Base-by-base conservation (phyloP, 495 filamentous ascomycete genomes). In the Umbilicaria muhlenbergii region DNA sequence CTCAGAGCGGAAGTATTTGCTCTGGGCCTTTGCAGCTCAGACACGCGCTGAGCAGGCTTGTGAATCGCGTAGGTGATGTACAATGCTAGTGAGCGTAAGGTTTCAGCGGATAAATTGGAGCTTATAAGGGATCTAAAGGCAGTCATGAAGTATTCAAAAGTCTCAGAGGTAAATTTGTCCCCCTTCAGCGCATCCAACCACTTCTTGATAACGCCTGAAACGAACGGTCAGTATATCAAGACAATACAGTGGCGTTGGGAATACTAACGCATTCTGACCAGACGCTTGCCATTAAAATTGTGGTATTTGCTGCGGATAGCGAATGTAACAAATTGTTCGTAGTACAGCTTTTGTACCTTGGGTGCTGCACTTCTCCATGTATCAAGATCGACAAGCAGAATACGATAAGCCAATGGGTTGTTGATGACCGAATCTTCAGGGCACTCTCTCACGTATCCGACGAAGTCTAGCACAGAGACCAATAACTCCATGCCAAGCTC, bases 11-110 rank as follows among this genome's bases (percentile, higher is more conserved):
- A 41, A 34, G 61, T 43, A 40, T 50, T 55, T 19, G 46, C 32
- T 11, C 18, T 15, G n/a, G 18, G 11, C 24, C 24, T 69, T 38
- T 69, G 65, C 5, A 74, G 52, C 11, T 53, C 58, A 4, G 54
- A 49, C 32, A 17, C 36, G 4, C 38, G 41, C 34, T 38, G 7
- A 15, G 35, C 35, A 10, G 44, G 38, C 43, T 80, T 80, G 56
- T 95, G 88, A 41, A 95, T 72, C 5, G 84, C 80, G 57, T 89
- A 96, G 0, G 89, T 94, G 46, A 98, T 83, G 49, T 91, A 95
- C 37, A 94, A 70, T 14, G 92, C 81, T 24, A 98, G 62, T n/a
- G 84, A 85, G 17, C 87, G 77, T 36, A 91, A 74, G 34, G 86
- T 74, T 57, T 94, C 87, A 11, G 79, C 77, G 48, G 81, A 83